phyloP scores from a whole-genome alignment of 495 filamentous ascomycete species.

The Aspergillus wentii region DNA sequence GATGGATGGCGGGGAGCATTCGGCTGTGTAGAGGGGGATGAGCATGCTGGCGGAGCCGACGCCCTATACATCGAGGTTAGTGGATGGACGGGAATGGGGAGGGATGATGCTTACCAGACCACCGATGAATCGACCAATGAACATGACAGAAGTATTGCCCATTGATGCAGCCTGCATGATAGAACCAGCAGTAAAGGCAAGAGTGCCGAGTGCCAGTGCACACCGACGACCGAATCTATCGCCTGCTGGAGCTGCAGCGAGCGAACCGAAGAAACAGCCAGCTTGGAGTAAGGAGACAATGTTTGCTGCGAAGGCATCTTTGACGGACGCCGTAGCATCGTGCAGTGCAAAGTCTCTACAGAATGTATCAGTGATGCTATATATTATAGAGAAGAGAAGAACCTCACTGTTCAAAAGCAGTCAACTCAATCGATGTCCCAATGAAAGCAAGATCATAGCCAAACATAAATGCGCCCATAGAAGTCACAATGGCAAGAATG shows the following conservation, averaged over 20 bases:
- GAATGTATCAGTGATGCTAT: too few species aligned
- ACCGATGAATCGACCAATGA: slow-evolving; percentile 6
- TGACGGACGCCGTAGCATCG: slow-evolving; percentile 3
- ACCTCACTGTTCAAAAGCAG: slow-evolving; percentile 10
- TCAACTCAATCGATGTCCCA: slow-evolving; percentile 11
- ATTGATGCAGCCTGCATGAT: slow-evolving; percentile 9
- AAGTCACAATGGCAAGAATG: slow-evolving; percentile 11
- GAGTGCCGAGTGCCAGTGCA: slow-evolving; percentile 2
- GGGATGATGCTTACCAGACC: slow-evolving; percentile 8
- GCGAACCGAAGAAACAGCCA: slow-evolving; percentile 11
- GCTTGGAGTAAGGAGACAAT: slow-evolving; percentile 12
- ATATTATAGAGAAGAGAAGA: too few species aligned
- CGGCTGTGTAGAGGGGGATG: slow-evolving; percentile 38
- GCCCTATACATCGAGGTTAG: slow-evolving; percentile 12
- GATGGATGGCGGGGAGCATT: slow-evolving; percentile 12
- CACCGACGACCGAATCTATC: slow-evolving; percentile 7
- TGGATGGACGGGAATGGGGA: too few species aligned
- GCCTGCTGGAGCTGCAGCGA: slow-evolving; percentile 6
- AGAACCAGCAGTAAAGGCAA: slow-evolving; percentile 6
- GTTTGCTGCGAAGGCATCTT: slow-evolving; percentile 11
- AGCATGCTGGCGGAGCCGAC: slow-evolving; percentile 39
- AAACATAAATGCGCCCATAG: slow-evolving; percentile 16
- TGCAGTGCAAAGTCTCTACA: slow-evolving; percentile 9
- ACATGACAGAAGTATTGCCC: slow-evolving; percentile 6
- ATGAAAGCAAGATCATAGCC: slow-evolving; percentile 19